These are phyloP conservation scores for Phylloporus sp. DNA, from an alignment of 1,284 basidiomycete species.

Conservation along the genomic window DNA sequence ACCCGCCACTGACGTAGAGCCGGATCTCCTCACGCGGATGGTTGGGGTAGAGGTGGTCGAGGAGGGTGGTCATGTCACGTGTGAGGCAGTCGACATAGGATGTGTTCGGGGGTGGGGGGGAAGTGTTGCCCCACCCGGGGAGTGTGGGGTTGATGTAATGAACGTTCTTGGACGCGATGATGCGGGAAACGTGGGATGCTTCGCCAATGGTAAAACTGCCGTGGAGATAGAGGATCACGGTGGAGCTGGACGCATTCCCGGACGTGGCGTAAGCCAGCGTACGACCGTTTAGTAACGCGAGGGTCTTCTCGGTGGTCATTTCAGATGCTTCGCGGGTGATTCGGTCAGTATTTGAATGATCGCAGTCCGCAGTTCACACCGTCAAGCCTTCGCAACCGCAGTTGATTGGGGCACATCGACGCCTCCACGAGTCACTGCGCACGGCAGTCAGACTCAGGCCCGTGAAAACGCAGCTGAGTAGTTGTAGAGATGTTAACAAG, in stretches of 20 bases:
- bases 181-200: constrained; percentile 36
- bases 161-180: constrained; percentile 44
- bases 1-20: constrained; percentile 56
- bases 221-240: constrained; percentile 57
- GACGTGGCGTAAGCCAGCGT: constrained; percentile 54
- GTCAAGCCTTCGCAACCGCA: constrained; percentile 1
- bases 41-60: constrained; percentile 54
- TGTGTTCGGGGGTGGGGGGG: constrained; percentile 40
- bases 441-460: not conserved
- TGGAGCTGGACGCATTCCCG: constrained; percentile 50
- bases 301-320: constrained; percentile 38
- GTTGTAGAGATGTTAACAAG: too few relatives aligned
- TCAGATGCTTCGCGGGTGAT: not conserved
- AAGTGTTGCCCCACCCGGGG: constrained; percentile 59
- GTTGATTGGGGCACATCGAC: not conserved
- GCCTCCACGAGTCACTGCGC: not conserved
- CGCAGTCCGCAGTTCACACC: not conserved
- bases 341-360: not conserved
- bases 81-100: constrained; percentile 50
- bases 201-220: constrained; percentile 54
- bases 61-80: constrained; percentile 49
- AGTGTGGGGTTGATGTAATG: constrained; percentile 55
- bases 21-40: constrained; percentile 40
- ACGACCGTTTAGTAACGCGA: constrained; percentile 48
- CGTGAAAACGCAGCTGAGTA: not conserved